A percentile compares a stretch with the other conserved stretches of the same genome.
Conservation (phyloP, 768 basidiomycete species). For the Trametes gibbosa region DNA sequence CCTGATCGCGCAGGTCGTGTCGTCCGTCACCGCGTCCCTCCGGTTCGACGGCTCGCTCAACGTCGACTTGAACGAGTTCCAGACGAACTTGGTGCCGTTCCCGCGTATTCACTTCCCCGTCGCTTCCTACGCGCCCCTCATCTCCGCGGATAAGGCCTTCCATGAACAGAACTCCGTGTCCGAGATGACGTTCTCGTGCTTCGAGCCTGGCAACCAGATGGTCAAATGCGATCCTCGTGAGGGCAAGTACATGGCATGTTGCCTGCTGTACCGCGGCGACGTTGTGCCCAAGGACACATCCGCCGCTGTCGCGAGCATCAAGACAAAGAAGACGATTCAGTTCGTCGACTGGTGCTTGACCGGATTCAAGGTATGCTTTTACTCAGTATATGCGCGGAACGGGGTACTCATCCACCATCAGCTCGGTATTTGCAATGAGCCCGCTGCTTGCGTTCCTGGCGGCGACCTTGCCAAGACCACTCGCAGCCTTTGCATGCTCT, state of each 20-base stretch:
- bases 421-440: constrained; percentile 97
- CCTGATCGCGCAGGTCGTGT: constrained; percentile 97
- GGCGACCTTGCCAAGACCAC: constrained; percentile 94
- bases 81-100: constrained; percentile 98
- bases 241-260: constrained; percentile 99
- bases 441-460: constrained; percentile 86
- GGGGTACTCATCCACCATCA: constrained; percentile 30
- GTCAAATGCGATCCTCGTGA: constrained; percentile 95
- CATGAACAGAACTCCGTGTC: constrained; percentile 98
- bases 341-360: constrained; percentile 99
- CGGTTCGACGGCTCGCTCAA: constrained; percentile 97
- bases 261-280: constrained; percentile 90
- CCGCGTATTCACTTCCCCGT: constrained; percentile 98
- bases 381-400: neutral
- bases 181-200: constrained; percentile 98
- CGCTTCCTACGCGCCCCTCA: constrained; percentile 91
- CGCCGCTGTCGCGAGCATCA: constrained; percentile 88
- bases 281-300: constrained; percentile 97
- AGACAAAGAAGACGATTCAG: constrained; percentile 97
- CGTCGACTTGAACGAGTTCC: constrained; percentile 97
- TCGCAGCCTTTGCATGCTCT: constrained; percentile 96
- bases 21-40: constrained; percentile 94
- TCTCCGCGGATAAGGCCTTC: constrained; percentile 92
- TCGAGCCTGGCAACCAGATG: constrained; percentile 97
- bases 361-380: constrained; percentile 73